Evolutionary conservation across 768 basidiomycete species (phyloP).

Genomic region (Kwoniella dejecticola): DNA sequence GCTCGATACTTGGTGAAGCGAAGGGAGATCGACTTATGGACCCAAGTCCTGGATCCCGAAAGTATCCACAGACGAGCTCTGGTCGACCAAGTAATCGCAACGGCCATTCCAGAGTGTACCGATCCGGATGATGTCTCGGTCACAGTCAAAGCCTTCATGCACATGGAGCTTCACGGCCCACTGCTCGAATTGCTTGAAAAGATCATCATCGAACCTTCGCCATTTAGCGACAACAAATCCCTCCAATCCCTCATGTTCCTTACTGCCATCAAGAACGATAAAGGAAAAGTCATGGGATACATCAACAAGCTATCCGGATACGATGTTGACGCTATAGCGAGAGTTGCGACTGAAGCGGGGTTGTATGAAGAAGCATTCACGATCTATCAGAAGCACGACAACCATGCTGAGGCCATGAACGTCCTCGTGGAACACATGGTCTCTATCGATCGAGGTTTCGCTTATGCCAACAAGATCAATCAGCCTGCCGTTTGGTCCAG

Average conservation of each 20-base stretch:
- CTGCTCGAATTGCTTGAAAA: slow-evolving; percentile 97
- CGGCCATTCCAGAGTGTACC: slow-evolving; percentile 92
- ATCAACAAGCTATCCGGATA: slow-evolving; percentile 97
- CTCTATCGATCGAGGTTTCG: slow-evolving; percentile 91
- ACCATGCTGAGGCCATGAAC: slow-evolving; percentile 93
- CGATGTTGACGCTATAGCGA: slow-evolving; percentile 89
- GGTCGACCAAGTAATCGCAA: slow-evolving; percentile 91
- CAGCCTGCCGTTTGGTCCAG: slow-evolving; percentile 95
- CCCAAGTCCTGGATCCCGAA: slow-evolving; percentile 83
- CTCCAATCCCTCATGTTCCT: slow-evolving; percentile 92
- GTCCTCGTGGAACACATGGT: slow-evolving; percentile 98
- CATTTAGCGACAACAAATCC: slow-evolving; percentile 96
- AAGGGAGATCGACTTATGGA: slow-evolving; percentile 92
- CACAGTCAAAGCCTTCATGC: slow-evolving; percentile 97
- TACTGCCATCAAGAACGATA: slow-evolving; percentile 95
- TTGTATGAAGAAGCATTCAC: slow-evolving; percentile 94
- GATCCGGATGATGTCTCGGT: slow-evolving; percentile 98
- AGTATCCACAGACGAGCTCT: slow-evolving; percentile 90
- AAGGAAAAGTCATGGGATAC: slow-evolving; percentile 96
- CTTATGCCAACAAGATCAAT: slow-evolving; percentile 95
- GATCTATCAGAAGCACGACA: slow-evolving; percentile 96
- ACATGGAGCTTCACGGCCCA: slow-evolving; percentile 94
- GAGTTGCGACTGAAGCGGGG: slow-evolving; percentile 93
- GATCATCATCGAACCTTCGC: slow-evolving; percentile 94
- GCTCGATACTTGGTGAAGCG: slow-evolving; percentile 96